These are phyloP conservation scores for Albifimbria verrucaria DNA, from an alignment of 2,329 filamentous ascomycete species.

Conservation along the genomic window DNA sequence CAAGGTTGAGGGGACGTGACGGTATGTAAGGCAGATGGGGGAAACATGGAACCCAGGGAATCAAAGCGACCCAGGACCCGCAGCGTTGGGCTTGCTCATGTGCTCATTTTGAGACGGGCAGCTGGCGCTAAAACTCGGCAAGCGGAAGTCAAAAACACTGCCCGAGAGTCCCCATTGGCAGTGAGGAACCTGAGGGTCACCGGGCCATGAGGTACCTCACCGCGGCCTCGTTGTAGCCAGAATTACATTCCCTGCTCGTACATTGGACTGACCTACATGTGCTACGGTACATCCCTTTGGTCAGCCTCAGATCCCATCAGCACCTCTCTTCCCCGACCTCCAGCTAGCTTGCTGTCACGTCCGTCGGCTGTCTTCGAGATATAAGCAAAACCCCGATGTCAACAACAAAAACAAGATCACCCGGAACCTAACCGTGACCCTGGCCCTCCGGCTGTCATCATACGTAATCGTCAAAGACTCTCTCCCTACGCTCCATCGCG, in stretches of 20 bases:
- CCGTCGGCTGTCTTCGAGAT: too few species aligned
- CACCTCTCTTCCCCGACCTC: too few species aligned
- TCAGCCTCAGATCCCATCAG: too few species aligned
- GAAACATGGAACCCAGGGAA: conserved; percentile 5
- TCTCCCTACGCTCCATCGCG: too few species aligned
- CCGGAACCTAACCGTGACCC: too few species aligned
- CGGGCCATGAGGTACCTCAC: background rate
- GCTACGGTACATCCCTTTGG: too few species aligned
- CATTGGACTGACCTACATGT: background rate
- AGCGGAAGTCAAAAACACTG: conserved; percentile 11
- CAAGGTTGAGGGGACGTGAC: conserved; percentile 4
- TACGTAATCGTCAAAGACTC: too few species aligned
- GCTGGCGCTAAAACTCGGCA: conserved; percentile 37
- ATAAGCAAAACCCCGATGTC: too few species aligned
- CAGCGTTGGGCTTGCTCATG: conserved; percentile 44
- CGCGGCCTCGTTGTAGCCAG: background rate
- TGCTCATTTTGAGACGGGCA: conserved; percentile 41
- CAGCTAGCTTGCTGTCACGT: too few species aligned
- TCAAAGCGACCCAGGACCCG: conserved; percentile 25
- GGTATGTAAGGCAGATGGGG: conserved; percentile 2
- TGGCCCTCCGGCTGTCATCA: too few species aligned
- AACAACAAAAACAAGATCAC: too few species aligned
- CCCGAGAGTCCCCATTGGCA: background rate
- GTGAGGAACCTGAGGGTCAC: background rate
- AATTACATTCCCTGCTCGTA: background rate